Evolutionary conservation across 2,329 filamentous ascomycete species (phyloP).

Genomic region (Ophiostoma pallidulum): DNA sequence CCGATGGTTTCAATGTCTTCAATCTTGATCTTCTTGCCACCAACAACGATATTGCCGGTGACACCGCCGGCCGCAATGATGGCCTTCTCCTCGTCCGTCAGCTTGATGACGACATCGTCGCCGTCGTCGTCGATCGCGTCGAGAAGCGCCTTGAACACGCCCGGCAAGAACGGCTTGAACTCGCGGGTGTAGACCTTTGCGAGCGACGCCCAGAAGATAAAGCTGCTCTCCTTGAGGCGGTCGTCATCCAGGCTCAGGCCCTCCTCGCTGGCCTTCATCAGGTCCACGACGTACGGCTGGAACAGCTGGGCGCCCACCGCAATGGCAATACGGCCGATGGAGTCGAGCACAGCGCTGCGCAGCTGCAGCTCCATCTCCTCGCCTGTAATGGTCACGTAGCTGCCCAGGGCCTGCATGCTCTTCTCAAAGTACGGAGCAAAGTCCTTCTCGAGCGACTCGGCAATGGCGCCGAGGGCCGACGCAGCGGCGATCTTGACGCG

Average conservation of each 20-base stretch:
- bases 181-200: slow-evolving; percentile 86
- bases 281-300: slow-evolving; percentile 79
- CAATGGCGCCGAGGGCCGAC: slow-evolving; percentile 83
- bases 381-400: slow-evolving; percentile 77
- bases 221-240: slow-evolving; percentile 87
- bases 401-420: slow-evolving; percentile 81
- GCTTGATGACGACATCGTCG: slow-evolving; percentile 71
- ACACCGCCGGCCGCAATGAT: slow-evolving; percentile 45
- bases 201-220: slow-evolving; percentile 91
- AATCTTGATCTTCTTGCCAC: slow-evolving; percentile 78
- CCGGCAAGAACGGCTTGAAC: slow-evolving; percentile 67
- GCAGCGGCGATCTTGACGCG: slow-evolving; percentile 86
- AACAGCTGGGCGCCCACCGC: slow-evolving; percentile 81
- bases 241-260: slow-evolving; percentile 82
- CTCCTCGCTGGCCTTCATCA: slow-evolving; percentile 90
- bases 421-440: slow-evolving; percentile 89
- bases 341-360: slow-evolving; percentile 81
- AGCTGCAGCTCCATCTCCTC: slow-evolving; percentile 84
- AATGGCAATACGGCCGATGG: slow-evolving; percentile 83
- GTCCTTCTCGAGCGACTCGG: slow-evolving; percentile 68
- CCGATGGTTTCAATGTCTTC: slow-evolving; percentile 41
- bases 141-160: slow-evolving; percentile 71
- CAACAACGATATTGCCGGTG: slow-evolving; percentile 2
- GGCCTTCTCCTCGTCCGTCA: slow-evolving; percentile 64
- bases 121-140: slow-evolving; percentile 80